A percentile compares a stretch with the other conserved stretches of the same genome.
These are phyloP conservation scores for Tuber borchii DNA, from an alignment of 495 filamentous ascomycete species.

Conservation along the genomic window DNA sequence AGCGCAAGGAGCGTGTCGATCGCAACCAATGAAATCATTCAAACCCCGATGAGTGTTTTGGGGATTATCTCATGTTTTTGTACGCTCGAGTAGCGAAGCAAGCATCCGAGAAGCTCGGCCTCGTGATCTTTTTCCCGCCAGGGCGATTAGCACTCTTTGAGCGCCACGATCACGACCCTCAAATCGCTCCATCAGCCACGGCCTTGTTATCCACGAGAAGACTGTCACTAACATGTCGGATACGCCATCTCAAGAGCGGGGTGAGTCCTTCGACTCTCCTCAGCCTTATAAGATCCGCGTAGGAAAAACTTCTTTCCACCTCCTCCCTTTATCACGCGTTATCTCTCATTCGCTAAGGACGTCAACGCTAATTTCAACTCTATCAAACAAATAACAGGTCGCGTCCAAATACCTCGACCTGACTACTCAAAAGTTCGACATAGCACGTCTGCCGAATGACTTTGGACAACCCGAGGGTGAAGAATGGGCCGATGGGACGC, in stretches of 20 bases:
- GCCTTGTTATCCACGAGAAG: background rate
- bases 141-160: background rate
- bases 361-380: background rate
- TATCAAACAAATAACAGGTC: conserved; percentile 25
- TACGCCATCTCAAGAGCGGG: conserved; percentile 1
- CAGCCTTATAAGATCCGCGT: background rate
- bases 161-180: background rate
- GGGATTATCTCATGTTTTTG: background rate
- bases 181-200: background rate
- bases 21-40: background rate
- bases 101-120: background rate
- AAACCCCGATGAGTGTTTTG: background rate
- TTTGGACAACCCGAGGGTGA: conserved; percentile 29
- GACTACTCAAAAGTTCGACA: conserved; percentile 44
- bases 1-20: background rate
- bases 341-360: background rate
- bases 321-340: background rate
- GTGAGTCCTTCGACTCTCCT: background rate
- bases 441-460: conserved; percentile 43
- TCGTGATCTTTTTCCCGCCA: background rate
- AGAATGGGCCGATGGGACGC: conserved; percentile 41
- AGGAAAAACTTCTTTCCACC: background rate
- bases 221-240: background rate
- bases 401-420: conserved; percentile 44
- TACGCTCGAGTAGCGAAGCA: background rate